Base-by-base conservation (phyloP, 441 rosid species). In the Jatropha multifida region DNA sequence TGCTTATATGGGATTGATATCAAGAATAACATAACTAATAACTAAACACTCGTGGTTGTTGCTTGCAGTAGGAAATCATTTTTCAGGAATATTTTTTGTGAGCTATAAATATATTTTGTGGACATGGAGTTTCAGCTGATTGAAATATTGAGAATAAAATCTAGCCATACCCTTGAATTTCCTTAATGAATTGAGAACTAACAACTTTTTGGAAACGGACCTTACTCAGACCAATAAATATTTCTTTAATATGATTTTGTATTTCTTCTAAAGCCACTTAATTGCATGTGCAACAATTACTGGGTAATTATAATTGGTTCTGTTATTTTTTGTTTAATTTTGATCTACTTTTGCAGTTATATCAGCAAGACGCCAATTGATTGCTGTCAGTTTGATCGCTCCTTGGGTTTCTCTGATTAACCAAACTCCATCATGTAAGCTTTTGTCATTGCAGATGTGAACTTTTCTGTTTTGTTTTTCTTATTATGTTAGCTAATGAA, bases 391-490 rank as follows among this genome's bases (percentile, higher is more conserved):
- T 49, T 74, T 88, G 20, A 75, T 81, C 58, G 78, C 89, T 54
- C 94, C 97, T 32, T 86, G 85, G 80, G 80, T 92, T 77, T 79
- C 93, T 67, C 74, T 87, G 60, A 78, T 85, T 52, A 81, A 81
- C 85, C 83, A 68, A 83, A 83, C 85, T 77, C 87, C 76, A 71
- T 85, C 95, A 76, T 94, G 98, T 92, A 87, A 87, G 91, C 70
- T 7, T 69, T 27, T 26, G 42, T 10, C 51, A 48, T 68, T 67
- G 27, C 37, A 38, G 32, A 49, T 46, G 73, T 69, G 20, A 14
- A 41, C 41, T 71, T 49, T 12, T 49, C 8, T 62, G 14, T 40
- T 71, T 64, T 17, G 10, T 0, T 51, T 69, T 56, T 49, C n/a
- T 52, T 27, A 15, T 38, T 42, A 58, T 27, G 8, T 44, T 38